phyloP scores from a whole-genome alignment of 2,329 filamentous ascomycete species.

The Penicillium decumbens region DNA sequence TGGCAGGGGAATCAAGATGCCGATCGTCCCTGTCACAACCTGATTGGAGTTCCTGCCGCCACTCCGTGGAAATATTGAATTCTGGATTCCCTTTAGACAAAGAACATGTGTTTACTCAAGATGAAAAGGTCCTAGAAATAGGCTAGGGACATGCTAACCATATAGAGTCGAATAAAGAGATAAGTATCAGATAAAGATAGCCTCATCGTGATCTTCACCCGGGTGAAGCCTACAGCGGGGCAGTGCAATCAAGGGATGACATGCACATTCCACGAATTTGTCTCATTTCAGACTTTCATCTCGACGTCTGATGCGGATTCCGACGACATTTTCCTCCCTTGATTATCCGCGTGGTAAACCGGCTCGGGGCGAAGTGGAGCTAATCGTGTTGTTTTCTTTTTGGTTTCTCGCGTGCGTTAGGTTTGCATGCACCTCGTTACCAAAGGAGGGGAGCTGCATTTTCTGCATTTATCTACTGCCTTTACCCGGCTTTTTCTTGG shows the following conservation, averaged over 20 bases:
- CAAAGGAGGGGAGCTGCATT: slow-evolving; percentile 7
- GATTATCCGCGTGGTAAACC: slow-evolving; percentile 15
- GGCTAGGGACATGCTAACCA: no score
- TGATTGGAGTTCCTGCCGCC: neutral
- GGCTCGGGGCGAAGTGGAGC: slow-evolving; percentile 16
- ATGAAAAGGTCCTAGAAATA: no score
- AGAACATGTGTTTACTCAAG: no score
- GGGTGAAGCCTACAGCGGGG: slow-evolving; percentile 15
- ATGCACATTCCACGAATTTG: slow-evolving; percentile 21
- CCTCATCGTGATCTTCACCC: slow-evolving; percentile 5
- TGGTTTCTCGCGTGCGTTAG: slow-evolving; percentile 10
- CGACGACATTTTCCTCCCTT: slow-evolving; percentile 10
- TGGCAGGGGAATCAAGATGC: neutral
- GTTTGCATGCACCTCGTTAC: slow-evolving; percentile 13
- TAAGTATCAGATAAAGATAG: neutral
- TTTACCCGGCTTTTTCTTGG: slow-evolving; percentile 1
- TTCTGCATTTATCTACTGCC: slow-evolving; percentile 6
- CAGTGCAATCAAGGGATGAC: slow-evolving; percentile 27
- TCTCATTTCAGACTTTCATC: slow-evolving; percentile 1
- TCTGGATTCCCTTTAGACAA: no score
- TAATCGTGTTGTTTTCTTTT: slow-evolving; percentile 5
- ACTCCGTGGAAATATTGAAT: neutral
- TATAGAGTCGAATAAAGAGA: no score
- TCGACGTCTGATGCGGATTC: neutral
- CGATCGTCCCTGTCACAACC: slow-evolving; percentile 2